phyloP scores from a whole-genome alignment of 169 alveolate species.

The Amoebophrya sp. region DNA sequence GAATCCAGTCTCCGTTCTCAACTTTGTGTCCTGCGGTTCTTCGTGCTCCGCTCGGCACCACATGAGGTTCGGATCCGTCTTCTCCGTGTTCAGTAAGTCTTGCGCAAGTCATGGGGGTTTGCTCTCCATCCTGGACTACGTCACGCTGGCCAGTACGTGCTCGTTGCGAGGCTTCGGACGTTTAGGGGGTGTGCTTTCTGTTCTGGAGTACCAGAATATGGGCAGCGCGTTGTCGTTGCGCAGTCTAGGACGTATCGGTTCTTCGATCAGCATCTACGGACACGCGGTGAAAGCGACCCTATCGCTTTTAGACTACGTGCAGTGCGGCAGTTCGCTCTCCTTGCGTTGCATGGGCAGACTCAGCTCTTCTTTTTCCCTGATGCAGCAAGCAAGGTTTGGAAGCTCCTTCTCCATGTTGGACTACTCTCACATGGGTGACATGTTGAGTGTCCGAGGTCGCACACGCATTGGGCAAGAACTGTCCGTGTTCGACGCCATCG shows the following conservation, averaged over 20 bases:
- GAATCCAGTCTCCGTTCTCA: not conserved
- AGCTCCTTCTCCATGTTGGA: constrained; percentile 15
- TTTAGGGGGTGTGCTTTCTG: constrained; percentile 14
- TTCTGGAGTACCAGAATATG: not conserved
- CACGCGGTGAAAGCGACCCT: not conserved
- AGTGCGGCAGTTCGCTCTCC: not conserved
- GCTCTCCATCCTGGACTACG: constrained; percentile 12
- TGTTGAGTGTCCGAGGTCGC: not conserved
- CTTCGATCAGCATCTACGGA: not conserved
- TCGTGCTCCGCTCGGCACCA: not conserved
- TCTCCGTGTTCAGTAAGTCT: not conserved
- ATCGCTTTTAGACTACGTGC: not conserved
- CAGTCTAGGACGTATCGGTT: constrained; percentile 1
- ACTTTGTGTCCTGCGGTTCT: not conserved
- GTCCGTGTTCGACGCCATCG: not conserved
- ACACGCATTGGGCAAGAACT: not conserved
- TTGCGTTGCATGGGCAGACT: not conserved
- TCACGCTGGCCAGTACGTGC: constrained; percentile 3
- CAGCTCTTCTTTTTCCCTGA: not conserved
- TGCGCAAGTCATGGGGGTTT: not conserved
- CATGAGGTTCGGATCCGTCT: not conserved
- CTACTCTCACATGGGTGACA: not conserved
- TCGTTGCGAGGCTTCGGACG: constrained; percentile 27
- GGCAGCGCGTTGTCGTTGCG: not conserved
- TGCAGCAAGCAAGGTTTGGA: not conserved